Percentiles rank a stretch among this genome's conserved stretches.
Evolutionary conservation across 768 basidiomycete genomes (phyloP).

Genomic region (Chalciporus chontae): DNA sequence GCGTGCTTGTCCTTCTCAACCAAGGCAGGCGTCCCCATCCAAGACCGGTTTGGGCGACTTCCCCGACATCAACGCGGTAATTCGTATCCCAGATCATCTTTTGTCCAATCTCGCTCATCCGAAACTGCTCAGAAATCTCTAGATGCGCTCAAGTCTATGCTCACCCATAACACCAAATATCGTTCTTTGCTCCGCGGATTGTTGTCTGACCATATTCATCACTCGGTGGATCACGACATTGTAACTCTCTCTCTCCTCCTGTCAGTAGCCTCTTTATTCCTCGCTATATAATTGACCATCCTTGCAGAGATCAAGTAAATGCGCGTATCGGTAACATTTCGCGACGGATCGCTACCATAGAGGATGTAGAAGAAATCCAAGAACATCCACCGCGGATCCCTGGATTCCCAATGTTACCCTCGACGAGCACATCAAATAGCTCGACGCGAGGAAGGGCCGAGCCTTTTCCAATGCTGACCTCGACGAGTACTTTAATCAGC

Average conservation of each 20-base stretch:
- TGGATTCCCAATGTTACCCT: conserved; percentile 2
- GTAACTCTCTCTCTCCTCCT: conserved; percentile 38
- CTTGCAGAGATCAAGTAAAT: conserved; percentile 33
- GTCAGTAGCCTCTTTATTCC: conserved; percentile 26
- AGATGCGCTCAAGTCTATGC: conserved; percentile 26
- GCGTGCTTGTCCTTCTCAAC: not conserved
- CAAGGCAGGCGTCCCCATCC: conserved; percentile 8
- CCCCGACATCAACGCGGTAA: conserved; percentile 20
- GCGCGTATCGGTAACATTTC: conserved; percentile 39
- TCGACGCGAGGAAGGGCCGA: not conserved
- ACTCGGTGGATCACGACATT: conserved; percentile 32
- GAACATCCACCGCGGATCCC: not conserved
- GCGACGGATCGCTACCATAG: conserved; percentile 27
- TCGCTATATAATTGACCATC: not conserved
- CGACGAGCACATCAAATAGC: not conserved
- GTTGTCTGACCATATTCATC: conserved; percentile 26
- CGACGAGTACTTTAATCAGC: not conserved
- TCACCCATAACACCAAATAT: conserved; percentile 16
- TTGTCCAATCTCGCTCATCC: not conserved
- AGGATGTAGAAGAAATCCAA: conserved; percentile 1
- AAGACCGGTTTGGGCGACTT: conserved; percentile 2
- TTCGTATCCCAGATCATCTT: not conserved
- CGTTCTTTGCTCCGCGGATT: conserved; percentile 19
- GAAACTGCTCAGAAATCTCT: conserved; percentile 21
- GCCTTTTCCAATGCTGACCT: conserved; percentile 3